Percentiles rank a stretch among this genome's conserved stretches.
Evolutionary conservation across 2,329 filamentous ascomycete genomes (phyloP).

Genomic region (Drechslerella dactyloides): DNA sequence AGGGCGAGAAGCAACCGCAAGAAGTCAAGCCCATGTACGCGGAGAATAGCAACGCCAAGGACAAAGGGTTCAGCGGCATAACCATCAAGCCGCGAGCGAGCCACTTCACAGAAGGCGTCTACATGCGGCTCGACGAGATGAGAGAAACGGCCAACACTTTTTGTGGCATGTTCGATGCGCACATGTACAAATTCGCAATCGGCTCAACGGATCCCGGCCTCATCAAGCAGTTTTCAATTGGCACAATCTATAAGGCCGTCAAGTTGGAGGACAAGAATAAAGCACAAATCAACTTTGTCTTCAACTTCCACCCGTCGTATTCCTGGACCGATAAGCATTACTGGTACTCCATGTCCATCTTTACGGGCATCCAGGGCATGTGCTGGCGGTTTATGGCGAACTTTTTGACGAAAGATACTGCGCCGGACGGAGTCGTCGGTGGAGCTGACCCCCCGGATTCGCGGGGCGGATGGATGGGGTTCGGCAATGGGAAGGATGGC

Average conservation of each 20-base stretch:
- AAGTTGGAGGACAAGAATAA: background rate
- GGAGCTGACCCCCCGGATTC: background rate
- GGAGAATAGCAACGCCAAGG: background rate
- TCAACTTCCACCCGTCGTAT: constrained; percentile 18
- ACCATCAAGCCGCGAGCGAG: background rate
- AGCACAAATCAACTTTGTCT: constrained; percentile 32
- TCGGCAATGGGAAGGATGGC: background rate
- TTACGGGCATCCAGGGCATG: constrained; percentile 36
- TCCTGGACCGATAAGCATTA: background rate
- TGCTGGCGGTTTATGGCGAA: constrained; percentile 15
- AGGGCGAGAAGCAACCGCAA: too few species aligned
- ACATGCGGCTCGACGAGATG: constrained; percentile 4
- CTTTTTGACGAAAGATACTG: constrained; percentile 5
- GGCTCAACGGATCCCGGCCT: background rate
- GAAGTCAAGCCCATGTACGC: too few species aligned
- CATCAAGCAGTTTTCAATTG: constrained; percentile 26
- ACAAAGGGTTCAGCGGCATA: background rate
- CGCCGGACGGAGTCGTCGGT: background rate
- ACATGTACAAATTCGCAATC: constrained; percentile 18
- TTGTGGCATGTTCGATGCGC: constrained; percentile 24
- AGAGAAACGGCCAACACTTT: constrained; percentile 15
- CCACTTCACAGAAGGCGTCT: background rate
- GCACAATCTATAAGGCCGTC: constrained; percentile 30
- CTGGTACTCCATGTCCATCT: constrained; percentile 34
- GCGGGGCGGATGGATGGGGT: constrained; percentile 23